Evolutionary conservation across 2,329 filamentous ascomycete genomes (phyloP).

Genomic region (Colletotrichum sp.): DNA sequence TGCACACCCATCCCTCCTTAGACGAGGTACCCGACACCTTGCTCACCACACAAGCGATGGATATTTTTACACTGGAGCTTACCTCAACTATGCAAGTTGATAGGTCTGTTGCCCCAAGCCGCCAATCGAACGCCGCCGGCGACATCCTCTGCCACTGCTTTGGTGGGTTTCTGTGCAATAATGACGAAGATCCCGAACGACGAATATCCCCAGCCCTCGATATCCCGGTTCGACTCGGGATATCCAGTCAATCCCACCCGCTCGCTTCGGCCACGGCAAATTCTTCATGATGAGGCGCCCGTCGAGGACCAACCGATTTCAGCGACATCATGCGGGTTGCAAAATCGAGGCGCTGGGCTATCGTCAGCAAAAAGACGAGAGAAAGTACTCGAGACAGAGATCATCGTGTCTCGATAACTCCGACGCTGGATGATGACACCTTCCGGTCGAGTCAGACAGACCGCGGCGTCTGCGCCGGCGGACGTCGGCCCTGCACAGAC

Average conservation of each 20-base stretch:
- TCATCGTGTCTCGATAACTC: not conserved
- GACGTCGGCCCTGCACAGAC: not conserved
- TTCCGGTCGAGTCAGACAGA: not conserved
- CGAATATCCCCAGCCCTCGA: not conserved
- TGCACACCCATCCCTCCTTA: not conserved
- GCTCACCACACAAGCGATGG: not conserved
- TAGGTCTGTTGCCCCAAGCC: not conserved
- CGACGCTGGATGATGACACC: not conserved
- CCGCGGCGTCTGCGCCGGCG: not conserved
- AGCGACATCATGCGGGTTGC: not conserved
- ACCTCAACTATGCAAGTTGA: not conserved
- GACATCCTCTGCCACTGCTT: slow-evolving; percentile 3
- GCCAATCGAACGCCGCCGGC: slow-evolving; percentile 2
- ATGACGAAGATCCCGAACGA: not conserved
- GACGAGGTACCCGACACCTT: not conserved
- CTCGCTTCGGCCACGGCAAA: not conserved
- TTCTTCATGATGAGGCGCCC: not conserved
- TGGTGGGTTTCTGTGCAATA: slow-evolving; percentile 4
- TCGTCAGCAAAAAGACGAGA: not conserved
- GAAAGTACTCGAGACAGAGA: not conserved
- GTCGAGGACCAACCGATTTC: not conserved
- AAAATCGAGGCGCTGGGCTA: not conserved
- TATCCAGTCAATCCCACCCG: not conserved
- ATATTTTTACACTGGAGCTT: not conserved
- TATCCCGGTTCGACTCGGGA: not conserved